Conservation (phyloP, 345 rosid species). For the Bruguiera gymnorhiza region DNA sequence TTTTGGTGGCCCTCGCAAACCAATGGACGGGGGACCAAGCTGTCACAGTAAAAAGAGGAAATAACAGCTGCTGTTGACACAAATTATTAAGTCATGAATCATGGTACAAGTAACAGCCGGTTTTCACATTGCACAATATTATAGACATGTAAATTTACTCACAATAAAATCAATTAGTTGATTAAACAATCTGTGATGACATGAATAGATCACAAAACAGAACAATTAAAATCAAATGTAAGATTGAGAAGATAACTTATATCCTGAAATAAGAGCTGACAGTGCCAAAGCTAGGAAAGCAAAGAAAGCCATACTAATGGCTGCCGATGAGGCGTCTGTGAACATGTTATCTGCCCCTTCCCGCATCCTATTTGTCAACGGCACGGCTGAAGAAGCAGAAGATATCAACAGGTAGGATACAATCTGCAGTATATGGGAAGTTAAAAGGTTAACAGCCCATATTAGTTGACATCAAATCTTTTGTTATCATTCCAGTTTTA, state of each 20-base stretch:
- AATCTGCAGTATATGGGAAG: conserved; percentile 36
- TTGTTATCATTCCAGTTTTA: no score
- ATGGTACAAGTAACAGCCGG: not conserved
- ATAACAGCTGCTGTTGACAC: no score
- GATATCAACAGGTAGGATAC: conserved; percentile 67
- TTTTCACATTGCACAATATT: not conserved
- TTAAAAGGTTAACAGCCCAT: not conserved
- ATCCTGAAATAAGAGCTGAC: conserved; percentile 75
- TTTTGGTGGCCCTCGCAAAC: not conserved
- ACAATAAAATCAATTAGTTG: no score
- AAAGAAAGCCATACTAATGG: conserved; percentile 69
- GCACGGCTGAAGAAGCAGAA: conserved; percentile 72
- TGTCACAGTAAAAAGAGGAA: not conserved
- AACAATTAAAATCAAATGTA: conserved; percentile 32
- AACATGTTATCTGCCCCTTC: conserved; percentile 58
- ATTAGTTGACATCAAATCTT: not conserved
- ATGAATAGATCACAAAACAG: not conserved
- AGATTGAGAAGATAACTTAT: conserved; percentile 64
- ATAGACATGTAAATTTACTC: no score
- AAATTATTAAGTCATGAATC: no score
- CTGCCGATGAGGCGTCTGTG: conserved; percentile 65
- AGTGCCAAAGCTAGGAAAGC: conserved; percentile 61
- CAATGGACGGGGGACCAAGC: not conserved
- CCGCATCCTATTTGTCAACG: conserved; percentile 70
- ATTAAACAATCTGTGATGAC: conserved; percentile 2